A percentile compares a stretch with the other conserved stretches of the same genome.
Conservation (phyloP, 805 yeast species). For the Isabelozyma gotoi region DNA sequence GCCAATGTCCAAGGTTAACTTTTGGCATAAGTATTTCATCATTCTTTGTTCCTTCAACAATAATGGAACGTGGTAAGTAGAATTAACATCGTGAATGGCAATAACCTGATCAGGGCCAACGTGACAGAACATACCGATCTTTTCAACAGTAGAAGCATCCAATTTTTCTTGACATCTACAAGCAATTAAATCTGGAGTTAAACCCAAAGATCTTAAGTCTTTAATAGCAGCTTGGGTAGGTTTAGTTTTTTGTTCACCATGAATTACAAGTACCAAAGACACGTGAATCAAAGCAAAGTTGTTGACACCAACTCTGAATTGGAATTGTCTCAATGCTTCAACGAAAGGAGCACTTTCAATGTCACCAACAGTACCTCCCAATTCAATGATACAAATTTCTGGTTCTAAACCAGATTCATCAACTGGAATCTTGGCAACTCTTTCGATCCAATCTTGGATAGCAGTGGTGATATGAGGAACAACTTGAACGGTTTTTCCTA, state of each 20-base stretch:
- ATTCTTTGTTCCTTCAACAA: constrained; percentile 84
- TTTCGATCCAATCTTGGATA: constrained; percentile 97
- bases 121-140: constrained; percentile 98
- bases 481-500: constrained; percentile 99
- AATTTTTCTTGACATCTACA: constrained; percentile 90
- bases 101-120: constrained; percentile 98
- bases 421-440: constrained; percentile 88
- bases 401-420: constrained; percentile 87
- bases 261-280: constrained; percentile 94
- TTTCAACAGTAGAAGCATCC: constrained; percentile 82
- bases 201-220: constrained; percentile 92
- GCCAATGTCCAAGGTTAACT: constrained; percentile 56
- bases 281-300: constrained; percentile 96
- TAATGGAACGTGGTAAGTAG: constrained; percentile 96
- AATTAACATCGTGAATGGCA: constrained; percentile 94
- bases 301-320: constrained; percentile 91
- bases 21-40: constrained; percentile 67
- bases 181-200: constrained; percentile 95
- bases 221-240: constrained; percentile 99
- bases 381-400: constrained; percentile 93
- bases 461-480: constrained; percentile 98
- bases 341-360: constrained; percentile 98
- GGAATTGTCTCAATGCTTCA: constrained; percentile 98
- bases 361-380: constrained; percentile 99
- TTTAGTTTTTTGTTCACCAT: constrained; percentile 98